Evolutionary conservation across 768 basidiomycete genomes (phyloP).

Genomic region (Amanita inopinata): DNA sequence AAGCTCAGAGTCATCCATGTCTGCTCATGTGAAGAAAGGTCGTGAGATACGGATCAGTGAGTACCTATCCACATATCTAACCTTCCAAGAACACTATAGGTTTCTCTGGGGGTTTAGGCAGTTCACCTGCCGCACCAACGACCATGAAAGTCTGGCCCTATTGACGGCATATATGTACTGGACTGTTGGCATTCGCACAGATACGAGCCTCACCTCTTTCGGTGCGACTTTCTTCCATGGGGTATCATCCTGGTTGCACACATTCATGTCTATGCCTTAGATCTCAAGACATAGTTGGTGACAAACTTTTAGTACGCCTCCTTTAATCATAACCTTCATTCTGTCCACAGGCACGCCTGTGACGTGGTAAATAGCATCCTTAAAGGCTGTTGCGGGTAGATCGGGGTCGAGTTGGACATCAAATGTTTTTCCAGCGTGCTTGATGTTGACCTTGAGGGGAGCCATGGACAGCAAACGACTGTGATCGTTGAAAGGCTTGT

Average conservation of each 20-base stretch:
- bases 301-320: slow-evolving; percentile 78
- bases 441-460: slow-evolving; percentile 69
- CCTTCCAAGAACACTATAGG: slow-evolving; percentile 82
- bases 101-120: slow-evolving; percentile 79
- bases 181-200: background rate
- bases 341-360: slow-evolving; percentile 86
- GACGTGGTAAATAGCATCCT: slow-evolving; percentile 66
- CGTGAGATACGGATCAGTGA: background rate
- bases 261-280: background rate
- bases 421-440: slow-evolving; percentile 80
- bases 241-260: slow-evolving; percentile 60
- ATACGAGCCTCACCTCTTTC: slow-evolving; percentile 52
- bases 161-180: slow-evolving; percentile 1
- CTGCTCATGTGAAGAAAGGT: slow-evolving; percentile 24
- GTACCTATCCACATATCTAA: slow-evolving; percentile 18
- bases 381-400: slow-evolving; percentile 64
- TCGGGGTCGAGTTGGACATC: slow-evolving; percentile 65
- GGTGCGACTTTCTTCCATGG: slow-evolving; percentile 78
- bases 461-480: slow-evolving; percentile 34
- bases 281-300: background rate
- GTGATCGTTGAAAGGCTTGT: background rate
- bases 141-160: slow-evolving; percentile 89
- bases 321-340: slow-evolving; percentile 98
- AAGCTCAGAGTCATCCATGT: slow-evolving; percentile 77
- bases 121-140: slow-evolving; percentile 86